These are phyloP conservation scores for Amphirosellinia nigrospora DNA, from an alignment of 495 filamentous ascomycete species.

Conservation along the genomic window DNA sequence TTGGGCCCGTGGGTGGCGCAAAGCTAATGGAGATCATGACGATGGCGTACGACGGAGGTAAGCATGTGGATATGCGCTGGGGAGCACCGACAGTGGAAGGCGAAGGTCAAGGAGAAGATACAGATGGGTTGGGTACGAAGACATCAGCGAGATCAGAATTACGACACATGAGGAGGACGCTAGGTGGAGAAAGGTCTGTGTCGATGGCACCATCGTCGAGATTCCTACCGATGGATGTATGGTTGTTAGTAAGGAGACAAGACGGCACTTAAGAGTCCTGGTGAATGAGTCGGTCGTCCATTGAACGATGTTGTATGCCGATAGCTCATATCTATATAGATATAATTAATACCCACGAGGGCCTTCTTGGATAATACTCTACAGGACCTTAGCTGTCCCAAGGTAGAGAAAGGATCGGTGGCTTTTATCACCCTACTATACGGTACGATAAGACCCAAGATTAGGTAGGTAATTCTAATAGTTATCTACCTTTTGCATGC, in stretches of 20 bases:
- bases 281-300: conserved; percentile 34
- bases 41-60: conserved; percentile 74
- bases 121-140: conserved; percentile 65
- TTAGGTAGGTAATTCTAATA: not conserved
- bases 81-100: conserved; percentile 43
- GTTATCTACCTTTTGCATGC: too few relatives aligned
- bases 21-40: conserved; percentile 77
- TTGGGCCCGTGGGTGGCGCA: conserved; percentile 66
- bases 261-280: conserved; percentile 42
- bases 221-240: conserved; percentile 75
- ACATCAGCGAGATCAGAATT: conserved; percentile 66
- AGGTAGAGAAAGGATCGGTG: not conserved
- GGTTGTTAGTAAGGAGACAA: conserved; percentile 53
- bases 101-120: conserved; percentile 35
- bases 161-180: conserved; percentile 67
- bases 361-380: not conserved
- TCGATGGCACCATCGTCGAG: conserved; percentile 85
- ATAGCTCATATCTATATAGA: not conserved
- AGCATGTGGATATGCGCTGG: conserved; percentile 60
- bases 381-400: not conserved
- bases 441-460: not conserved
- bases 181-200: conserved; percentile 81
- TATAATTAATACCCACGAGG: not conserved
- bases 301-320: not conserved
- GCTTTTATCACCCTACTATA: not conserved